phyloP scores from a whole-genome alignment of 1,284 basidiomycete genomes.

The Trichosporon inkin region DNA sequence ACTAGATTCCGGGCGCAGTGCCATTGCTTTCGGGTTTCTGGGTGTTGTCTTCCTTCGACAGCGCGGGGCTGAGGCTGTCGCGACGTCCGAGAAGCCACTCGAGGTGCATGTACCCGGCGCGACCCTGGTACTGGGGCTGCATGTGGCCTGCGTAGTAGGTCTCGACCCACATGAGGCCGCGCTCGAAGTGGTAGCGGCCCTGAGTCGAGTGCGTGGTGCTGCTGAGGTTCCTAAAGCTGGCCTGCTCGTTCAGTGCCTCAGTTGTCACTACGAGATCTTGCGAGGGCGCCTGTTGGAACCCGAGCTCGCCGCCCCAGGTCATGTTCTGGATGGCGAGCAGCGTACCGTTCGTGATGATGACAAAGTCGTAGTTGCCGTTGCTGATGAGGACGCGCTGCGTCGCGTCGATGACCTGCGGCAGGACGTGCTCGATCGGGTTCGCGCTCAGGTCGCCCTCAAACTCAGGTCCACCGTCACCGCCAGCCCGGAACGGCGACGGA shows the following conservation, averaged over 20 bases:
- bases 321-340: conserved; percentile 37
- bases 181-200: conserved; percentile 24
- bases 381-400: conserved; percentile 64
- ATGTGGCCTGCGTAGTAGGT: conserved; percentile 26
- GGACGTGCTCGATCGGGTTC: conserved; percentile 52
- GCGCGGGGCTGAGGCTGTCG: conserved; percentile 11
- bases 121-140: conserved; percentile 21
- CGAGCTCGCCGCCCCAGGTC: conserved; percentile 34
- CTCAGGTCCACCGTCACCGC: conserved; percentile 32
- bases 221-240: neutral
- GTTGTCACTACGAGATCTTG: conserved; percentile 15
- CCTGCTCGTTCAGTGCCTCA: neutral
- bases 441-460: conserved; percentile 56
- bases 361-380: conserved; percentile 55
- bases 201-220: neutral
- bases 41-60: no score
- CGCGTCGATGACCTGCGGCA: conserved; percentile 55
- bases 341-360: conserved; percentile 33
- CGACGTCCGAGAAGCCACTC: conserved; percentile 22
- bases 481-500: conserved; percentile 56
- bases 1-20: no score
- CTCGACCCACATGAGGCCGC: conserved; percentile 26
- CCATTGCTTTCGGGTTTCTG: no score
- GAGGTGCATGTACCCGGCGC: conserved; percentile 18
- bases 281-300: conserved; percentile 22